Evolutionary conservation across 2,329 filamentous ascomycete genomes (phyloP).

Genomic region (Monosporascus ibericus): DNA sequence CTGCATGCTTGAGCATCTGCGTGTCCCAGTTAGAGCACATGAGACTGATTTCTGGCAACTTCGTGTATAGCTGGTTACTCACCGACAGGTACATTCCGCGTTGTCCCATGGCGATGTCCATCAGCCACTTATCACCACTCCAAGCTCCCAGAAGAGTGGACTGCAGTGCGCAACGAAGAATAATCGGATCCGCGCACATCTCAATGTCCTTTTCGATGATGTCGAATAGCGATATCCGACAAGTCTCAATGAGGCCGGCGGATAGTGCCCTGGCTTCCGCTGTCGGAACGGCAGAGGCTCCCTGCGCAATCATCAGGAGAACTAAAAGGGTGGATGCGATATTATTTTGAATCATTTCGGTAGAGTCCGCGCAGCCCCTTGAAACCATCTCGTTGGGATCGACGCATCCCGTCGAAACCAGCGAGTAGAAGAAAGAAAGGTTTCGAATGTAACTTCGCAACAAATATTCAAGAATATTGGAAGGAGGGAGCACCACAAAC

Average conservation of each 20-base stretch:
- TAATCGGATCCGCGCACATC: conserved; percentile 58
- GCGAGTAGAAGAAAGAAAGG: conserved; percentile 60
- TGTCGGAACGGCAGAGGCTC: conserved; percentile 59
- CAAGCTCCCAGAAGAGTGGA: conserved; percentile 64
- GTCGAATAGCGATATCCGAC: conserved; percentile 66
- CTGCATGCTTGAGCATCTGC: conserved; percentile 63
- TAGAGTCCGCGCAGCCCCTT: conserved; percentile 51
- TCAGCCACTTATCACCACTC: conserved; percentile 73
- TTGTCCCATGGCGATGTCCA: conserved; percentile 71
- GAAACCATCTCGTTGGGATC: conserved; percentile 63
- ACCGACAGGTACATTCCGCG: conserved; percentile 65
- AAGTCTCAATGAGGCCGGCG: conserved; percentile 62
- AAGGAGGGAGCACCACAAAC: conserved; percentile 61
- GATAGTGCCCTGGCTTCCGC: conserved; percentile 60
- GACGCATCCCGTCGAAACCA: conserved; percentile 52
- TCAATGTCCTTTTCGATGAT: conserved; percentile 66
- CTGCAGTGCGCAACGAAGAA: conserved; percentile 59
- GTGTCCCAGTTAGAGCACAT: conserved; percentile 3
- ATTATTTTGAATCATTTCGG: conserved; percentile 61
- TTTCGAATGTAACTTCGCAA: conserved; percentile 60
- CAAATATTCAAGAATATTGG: conserved; percentile 61
- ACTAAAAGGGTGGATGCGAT: conserved; percentile 60
- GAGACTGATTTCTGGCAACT: background rate
- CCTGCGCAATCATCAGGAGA: conserved; percentile 67
- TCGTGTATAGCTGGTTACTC: conserved; percentile 18